Evolutionary conservation across 148 eudicot genomes (phyloP).

Genomic region (Mesembryanthemum crystallinum): DNA sequence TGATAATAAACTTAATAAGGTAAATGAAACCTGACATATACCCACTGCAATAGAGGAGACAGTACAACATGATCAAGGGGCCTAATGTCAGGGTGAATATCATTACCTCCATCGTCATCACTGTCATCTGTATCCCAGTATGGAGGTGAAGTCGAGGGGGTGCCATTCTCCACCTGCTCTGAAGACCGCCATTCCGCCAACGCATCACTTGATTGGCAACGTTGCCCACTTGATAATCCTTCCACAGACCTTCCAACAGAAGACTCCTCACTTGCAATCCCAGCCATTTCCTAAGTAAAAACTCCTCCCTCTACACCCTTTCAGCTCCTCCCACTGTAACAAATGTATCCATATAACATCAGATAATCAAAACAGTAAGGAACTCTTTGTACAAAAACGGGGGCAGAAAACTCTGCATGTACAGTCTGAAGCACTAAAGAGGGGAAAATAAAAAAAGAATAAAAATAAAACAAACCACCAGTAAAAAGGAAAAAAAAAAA

Average conservation of each 20-base stretch:
- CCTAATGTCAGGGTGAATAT: conserved; percentile 20
- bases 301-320: conserved; percentile 32
- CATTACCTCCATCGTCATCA: conserved; percentile 63
- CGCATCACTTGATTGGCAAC: conserved; percentile 67
- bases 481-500: background rate
- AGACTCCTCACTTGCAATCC: conserved; percentile 56
- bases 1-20: too few species aligned
- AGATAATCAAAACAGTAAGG: background rate
- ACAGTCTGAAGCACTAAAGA: background rate
- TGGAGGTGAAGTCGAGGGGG: conserved; percentile 87
- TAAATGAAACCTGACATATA: background rate
- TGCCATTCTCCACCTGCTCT: conserved; percentile 79
- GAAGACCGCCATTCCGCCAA: conserved; percentile 82
- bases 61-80: background rate
- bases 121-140: conserved; percentile 86
- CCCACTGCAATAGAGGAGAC: background rate
- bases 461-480: background rate
- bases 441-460: background rate
- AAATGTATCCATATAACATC: background rate
- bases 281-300: conserved; percentile 61
- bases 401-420: background rate
- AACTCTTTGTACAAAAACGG: background rate
- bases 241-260: conserved; percentile 56
- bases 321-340: conserved; percentile 40
- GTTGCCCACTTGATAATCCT: conserved; percentile 54